Base-by-base conservation (phyloP, 148 eudicot genomes). In the Camellia sinensis region DNA sequence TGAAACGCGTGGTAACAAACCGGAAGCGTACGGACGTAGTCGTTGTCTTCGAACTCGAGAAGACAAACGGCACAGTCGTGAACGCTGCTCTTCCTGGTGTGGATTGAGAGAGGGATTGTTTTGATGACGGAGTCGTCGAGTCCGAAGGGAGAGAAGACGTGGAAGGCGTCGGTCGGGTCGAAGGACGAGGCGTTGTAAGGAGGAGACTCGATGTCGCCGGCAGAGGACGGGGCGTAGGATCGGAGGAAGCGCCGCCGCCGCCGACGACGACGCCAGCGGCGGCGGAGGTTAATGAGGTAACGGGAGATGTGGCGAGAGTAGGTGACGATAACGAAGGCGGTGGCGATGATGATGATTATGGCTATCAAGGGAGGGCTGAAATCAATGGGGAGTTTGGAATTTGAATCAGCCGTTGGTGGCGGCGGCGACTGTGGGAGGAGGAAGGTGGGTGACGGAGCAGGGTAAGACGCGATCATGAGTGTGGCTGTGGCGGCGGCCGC, bases 331-430 rank as follows among this genome's bases (percentile, higher is more conserved):
- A 94, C 81, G 77, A 94, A 94, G 1, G 98, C 98, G 7, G 89
- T 83, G 11, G 94, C 94, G 15, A 94, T 90, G 22, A 89, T 85
- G 1, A 92, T 88, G 3, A 94, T 91, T 96, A 94, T 94, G 44
- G 91, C 92, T 75, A 94, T 92, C 77, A 94, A 79, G 6, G 98
- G 98, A 0, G 98, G 98, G 46, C 92, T 92, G 84, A 93, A 89
- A 64, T 92, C 85, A 29, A 93, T 89, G 0, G 90, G 89, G 5
- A 82, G 78, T 45, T 81, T 86, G 37, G 37, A 29, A 29, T 29
- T 29, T 29, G 37, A 29, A 29, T 29, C 37, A 29, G 37, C 37
- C 0, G 91, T 78, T 37, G 90, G 81, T 54, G 86, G 80, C 6
- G 90, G 45, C 1, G 73, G 4, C 18, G 79, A 62, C 45, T 69